Evolutionary conservation across 2,329 filamentous ascomycete species (phyloP), one percentile per base, ranked within the genome.

Genomic region (Anisogramma anomala): DNA sequence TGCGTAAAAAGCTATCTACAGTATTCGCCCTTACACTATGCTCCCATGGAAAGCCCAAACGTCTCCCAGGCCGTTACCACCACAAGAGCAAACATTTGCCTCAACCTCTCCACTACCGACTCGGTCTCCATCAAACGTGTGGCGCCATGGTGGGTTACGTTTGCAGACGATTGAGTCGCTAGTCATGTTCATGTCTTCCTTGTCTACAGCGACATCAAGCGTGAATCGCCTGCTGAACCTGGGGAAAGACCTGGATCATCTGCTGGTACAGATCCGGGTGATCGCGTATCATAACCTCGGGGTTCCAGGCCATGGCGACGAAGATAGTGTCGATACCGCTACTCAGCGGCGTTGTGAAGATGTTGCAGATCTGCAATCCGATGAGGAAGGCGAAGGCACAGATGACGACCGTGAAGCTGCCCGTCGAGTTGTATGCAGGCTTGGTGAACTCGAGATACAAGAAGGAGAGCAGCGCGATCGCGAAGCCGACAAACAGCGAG

Each of bases 241-340:
- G 75, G 6, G 88, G 88, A 56, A 94, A 95, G 11, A 94, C 79
- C 38, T 71, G 64, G 1, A 94, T 69, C 77, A 96, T 82, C 47
- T 76, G 71, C 13, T 77, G 66, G 59, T 89, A 95, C 34, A 96
- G 63, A 47, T 93, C 85, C 0, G 79, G 77, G 59, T 94, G 88
- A 42, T 91, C 79, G 31, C 74, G 68, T 57, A 86, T 81, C 66
- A 94, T 65, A 7, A 89, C 82, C 54, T 82, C 72, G 0, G 77
- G 77, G 36, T 80, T 75, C 71, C 77, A 81, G 0, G 74, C 76
- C 33, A 72, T 66, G 0, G 85, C 87, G 0, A 94, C 85, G 52
- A 95, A 95, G 47, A 94, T 84, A 0, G 88, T 93, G 51, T 94
- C 84, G 48, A 94, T 77, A n/a, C 89, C 89, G 53, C 81, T 88